Evolutionary conservation across 208 protist species (phyloP), one percentile per base, ranked within the genome.

Genomic region (Lotmaria passim): DNA sequence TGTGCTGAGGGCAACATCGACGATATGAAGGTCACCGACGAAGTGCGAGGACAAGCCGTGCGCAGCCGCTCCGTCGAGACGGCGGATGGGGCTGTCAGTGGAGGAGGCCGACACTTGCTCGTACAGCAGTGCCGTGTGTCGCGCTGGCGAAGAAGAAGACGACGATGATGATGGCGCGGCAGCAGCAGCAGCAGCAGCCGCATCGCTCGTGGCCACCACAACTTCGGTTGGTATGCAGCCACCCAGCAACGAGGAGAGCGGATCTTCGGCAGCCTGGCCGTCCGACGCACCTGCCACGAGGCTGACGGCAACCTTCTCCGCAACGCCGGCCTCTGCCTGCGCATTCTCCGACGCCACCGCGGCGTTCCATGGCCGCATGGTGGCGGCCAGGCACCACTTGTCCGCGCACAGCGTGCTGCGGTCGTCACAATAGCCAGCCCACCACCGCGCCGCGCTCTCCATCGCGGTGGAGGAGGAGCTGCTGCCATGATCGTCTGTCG

Each of bases 301-400:
- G 24, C 53, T 34, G 3, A 70, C 44, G 30, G 57, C 63, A 0
- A 44, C 39, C n/a, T 30, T 28, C 41, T 69, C 63, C 38, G 52
- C 64, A 6, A 14, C 24, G 30, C 26, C 14, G 1, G 3, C 6
- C 10, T 53, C 38, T n/a, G n/a, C n/a, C 19, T 38, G 55, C 7
- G 63, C 39, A 38, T 58, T 75, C 56, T 75, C 71, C 21, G 64
- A 33, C 2, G 82, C 82, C 38, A 71, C 17, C 19, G 69, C 68
- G 10, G 71, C 48, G 30, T 76, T 70, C 78, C 82, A 87, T 51
- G 43, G 65, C 62, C 67, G 64, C 44, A 65, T 24, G 30, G 74
- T 70, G 17, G 48, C 39, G 6, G 66, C 64, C n/a, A 81, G 10
- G 48, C 72, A 78, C 82, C 82, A 87, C 66, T 80, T 78, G 31